Evolutionary conservation across 2,329 filamentous ascomycete genomes (phyloP).

Genomic region (Aspergillus terreus): DNA sequence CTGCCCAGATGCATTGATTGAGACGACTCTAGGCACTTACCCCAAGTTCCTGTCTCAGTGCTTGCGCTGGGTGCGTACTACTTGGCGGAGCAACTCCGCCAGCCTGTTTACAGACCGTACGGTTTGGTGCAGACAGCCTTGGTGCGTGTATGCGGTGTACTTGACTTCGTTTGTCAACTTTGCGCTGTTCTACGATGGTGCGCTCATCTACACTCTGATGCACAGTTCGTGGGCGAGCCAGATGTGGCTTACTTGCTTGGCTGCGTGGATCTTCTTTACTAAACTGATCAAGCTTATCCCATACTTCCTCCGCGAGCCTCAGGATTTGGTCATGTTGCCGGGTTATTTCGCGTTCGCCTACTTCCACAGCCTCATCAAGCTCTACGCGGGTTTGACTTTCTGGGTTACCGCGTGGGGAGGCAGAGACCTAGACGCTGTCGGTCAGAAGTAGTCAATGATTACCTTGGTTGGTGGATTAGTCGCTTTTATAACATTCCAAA

Average conservation of each 20-base stretch:
- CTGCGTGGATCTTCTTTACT: conserved; percentile 50
- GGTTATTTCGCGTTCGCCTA: conserved; percentile 55
- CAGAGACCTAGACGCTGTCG: conserved; percentile 27
- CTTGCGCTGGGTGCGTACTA: conserved; percentile 56
- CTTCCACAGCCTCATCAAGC: conserved; percentile 55
- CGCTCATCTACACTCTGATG: conserved; percentile 36
- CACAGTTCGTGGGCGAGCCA: conserved; percentile 13
- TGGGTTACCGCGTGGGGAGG: conserved; percentile 45
- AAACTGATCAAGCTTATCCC: conserved; percentile 58
- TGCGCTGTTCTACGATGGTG: conserved; percentile 50
- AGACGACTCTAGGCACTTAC: conserved; percentile 52
- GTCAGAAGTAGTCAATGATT: neutral
- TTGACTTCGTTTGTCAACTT: conserved; percentile 54
- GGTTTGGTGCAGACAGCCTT: conserved; percentile 46
- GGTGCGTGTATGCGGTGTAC: conserved; percentile 56
- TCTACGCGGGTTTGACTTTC: conserved; percentile 54
- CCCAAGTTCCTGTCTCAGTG: conserved; percentile 53
- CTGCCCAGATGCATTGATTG: conserved; percentile 45
- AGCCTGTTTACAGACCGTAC: conserved; percentile 41
- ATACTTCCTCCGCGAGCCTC: conserved; percentile 50
- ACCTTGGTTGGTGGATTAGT: neutral
- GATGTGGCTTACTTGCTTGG: conserved; percentile 16
- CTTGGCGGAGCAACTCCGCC: conserved; percentile 54
- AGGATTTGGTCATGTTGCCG: conserved; percentile 51
- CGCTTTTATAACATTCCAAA: no score